Evolutionary conservation across 495 filamentous ascomycete genomes (phyloP).

Genomic region (Aspergillus leporis): DNA sequence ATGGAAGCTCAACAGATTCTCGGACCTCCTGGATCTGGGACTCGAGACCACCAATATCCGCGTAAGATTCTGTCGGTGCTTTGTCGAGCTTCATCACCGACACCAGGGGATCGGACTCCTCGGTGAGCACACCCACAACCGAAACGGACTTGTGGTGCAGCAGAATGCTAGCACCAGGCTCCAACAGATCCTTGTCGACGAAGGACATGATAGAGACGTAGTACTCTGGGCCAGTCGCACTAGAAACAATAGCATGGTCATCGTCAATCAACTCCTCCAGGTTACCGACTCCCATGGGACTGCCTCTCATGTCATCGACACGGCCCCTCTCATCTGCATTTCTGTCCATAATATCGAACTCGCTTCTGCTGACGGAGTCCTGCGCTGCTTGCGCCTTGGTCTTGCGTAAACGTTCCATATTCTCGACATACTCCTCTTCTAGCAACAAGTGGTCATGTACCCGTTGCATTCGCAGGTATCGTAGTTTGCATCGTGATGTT

Average conservation of each 20-base stretch:
- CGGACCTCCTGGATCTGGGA: slow-evolving; percentile 95
- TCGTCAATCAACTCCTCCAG: slow-evolving; percentile 99
- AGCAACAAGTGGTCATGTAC: slow-evolving; percentile 96
- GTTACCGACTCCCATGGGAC: slow-evolving; percentile 97
- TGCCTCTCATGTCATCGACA: slow-evolving; percentile 98
- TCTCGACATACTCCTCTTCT: slow-evolving; percentile 98
- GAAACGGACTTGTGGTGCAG: slow-evolving; percentile 98
- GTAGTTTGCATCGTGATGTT: slow-evolving; percentile 94
- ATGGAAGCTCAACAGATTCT: slow-evolving; percentile 92
- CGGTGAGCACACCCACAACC: slow-evolving; percentile 95
- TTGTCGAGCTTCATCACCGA: slow-evolving; percentile 99
- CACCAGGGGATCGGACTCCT: slow-evolving; percentile 93
- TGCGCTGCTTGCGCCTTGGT: slow-evolving; percentile 78
- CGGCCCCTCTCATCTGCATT: slow-evolving; percentile 94
- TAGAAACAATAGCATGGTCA: slow-evolving; percentile 98
- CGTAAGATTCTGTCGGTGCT: slow-evolving; percentile 96
- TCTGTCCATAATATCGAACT: slow-evolving; percentile 56
- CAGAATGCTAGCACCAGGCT: slow-evolving; percentile 93
- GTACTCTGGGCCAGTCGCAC: slow-evolving; percentile 96
- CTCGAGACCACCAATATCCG: slow-evolving; percentile 96
- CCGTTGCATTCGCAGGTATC: slow-evolving; percentile 95
- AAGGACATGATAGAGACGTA: slow-evolving; percentile 99
- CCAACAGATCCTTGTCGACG: slow-evolving; percentile 97
- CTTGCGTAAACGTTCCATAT: slow-evolving; percentile 92
- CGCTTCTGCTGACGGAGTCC: slow-evolving; percentile 48